Conservation (phyloP, 352 stramenopile genomes). For the Saprolegnia diclina region DNA sequence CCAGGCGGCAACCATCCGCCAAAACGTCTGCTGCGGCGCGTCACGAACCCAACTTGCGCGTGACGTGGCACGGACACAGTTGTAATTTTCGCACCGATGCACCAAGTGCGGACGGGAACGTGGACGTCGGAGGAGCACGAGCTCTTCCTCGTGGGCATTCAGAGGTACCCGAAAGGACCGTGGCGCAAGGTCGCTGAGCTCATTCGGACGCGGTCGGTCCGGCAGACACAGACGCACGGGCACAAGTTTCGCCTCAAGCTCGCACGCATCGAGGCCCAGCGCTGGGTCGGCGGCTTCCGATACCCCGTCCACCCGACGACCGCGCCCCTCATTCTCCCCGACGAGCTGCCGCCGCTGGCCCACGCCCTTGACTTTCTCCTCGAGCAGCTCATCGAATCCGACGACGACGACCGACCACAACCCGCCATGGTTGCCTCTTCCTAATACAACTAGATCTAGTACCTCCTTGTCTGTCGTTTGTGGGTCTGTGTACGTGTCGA, state of each 20-base stretch:
- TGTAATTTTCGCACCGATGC: not conserved
- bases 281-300: not conserved
- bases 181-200: conserved; percentile 9
- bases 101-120: not conserved
- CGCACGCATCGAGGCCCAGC: not conserved
- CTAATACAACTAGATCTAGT: no score
- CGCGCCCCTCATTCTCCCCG: not conserved
- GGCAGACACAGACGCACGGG: not conserved
- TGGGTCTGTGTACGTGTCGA: no score
- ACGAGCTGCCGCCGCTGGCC: not conserved
- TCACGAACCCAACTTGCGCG: no score
- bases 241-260: conserved; percentile 5
- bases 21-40: no score
- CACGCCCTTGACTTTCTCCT: not conserved
- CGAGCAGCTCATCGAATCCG: not conserved
- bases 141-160: conserved; percentile 2
- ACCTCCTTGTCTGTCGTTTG: no score
- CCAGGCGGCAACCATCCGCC: no score
- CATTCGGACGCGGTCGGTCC: not conserved
- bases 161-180: not conserved
- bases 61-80: not conserved
- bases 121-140: conserved; percentile 4
- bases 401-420: not conserved
- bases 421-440: no score
- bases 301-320: not conserved